Percentiles rank a stretch among this genome's conserved stretches.
Evolutionary conservation across 257 asterid genomes (phyloP).

Genomic region (Lantana camara): DNA sequence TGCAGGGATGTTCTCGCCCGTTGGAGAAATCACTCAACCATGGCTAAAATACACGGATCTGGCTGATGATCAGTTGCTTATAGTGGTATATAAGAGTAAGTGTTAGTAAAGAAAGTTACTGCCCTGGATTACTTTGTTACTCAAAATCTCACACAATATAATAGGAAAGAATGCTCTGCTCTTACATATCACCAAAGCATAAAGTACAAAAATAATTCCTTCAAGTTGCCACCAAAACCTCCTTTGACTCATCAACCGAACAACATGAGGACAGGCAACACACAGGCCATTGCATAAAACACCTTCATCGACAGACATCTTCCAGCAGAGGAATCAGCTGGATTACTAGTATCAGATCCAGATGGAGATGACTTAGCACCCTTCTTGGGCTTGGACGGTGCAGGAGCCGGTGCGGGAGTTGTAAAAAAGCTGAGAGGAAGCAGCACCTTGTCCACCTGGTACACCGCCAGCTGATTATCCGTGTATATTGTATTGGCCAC

Average conservation of each 20-base stretch:
- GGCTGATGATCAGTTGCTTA: neutral
- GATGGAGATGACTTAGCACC: constrained; percentile 21
- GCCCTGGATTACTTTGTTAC: neutral
- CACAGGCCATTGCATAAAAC: constrained; percentile 19
- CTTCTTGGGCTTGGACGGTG: constrained; percentile 42
- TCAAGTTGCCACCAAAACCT: neutral
- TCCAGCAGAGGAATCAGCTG: constrained; percentile 40
- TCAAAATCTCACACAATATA: neutral
- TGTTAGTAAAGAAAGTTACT: neutral
- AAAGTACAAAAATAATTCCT: constrained; percentile 6
- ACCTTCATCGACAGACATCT: constrained; percentile 1
- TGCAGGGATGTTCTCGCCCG: too few species aligned
- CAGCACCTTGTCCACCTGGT: constrained; percentile 58
- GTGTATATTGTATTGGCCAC: constrained; percentile 42
- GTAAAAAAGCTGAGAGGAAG: constrained; percentile 52
- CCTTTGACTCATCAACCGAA: constrained; percentile 17
- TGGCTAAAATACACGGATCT: neutral
- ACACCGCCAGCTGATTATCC: constrained; percentile 53
- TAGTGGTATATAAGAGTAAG: neutral
- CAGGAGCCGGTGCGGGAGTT: constrained; percentile 55
- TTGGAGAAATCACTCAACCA: neutral
- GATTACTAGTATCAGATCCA: constrained; percentile 28
- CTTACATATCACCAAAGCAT: constrained; percentile 8
- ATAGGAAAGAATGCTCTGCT: constrained; percentile 21
- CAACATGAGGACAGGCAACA: constrained; percentile 17